Evolutionary conservation across 768 basidiomycete genomes (phyloP), one percentile per base, ranked within the genome.

Genomic region (Lactifluus rugatus): DNA sequence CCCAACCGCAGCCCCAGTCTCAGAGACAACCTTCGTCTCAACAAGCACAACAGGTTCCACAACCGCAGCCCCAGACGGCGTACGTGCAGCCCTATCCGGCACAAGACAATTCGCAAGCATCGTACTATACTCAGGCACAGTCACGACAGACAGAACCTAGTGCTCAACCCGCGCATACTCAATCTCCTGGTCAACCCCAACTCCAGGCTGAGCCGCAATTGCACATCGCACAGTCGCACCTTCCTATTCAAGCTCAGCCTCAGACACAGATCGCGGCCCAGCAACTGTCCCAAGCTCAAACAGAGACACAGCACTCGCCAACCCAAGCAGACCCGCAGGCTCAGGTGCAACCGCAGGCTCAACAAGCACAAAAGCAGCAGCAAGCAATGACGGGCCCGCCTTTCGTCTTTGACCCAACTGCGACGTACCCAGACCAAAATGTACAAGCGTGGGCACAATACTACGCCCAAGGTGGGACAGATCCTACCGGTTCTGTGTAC

Each of bases 391-490:
- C 64, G 14, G 77, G 76, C 19, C 78, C 79, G 9, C 80, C 80
- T 14, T 81, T 73, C 55, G 69, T 72, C 9, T 91, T 78, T 66
- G 81, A 89, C 62, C 85, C 87, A 4, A 76, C 74, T 28, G 72
- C 75, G 49, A 82, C 81, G 21, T 93, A 93, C 64, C 71, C 81
- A 16, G 89, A 93, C 68, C 80, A 82, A 54, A 89, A 89, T 61
- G 88, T 84, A 21, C 89, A 91, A 67, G 87, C 86, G 0, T 92
- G 89, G 89, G 89, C 87, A 6, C 79, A 83, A 63, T 93, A 93
- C 70, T 92, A 92, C 67, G 83, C 84, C 0, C 81, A 84, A 58
- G 90, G 90, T 25, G 89, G 89, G 3, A 80, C 71, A 47, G 89
- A 91, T 58, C 69, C 75, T 0, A 81, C 85, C 5, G 90, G 90